These are phyloP conservation scores for Cystofilobasidium bisporidii DNA, from an alignment of 768 basidiomycete genomes.

Conservation along the genomic window DNA sequence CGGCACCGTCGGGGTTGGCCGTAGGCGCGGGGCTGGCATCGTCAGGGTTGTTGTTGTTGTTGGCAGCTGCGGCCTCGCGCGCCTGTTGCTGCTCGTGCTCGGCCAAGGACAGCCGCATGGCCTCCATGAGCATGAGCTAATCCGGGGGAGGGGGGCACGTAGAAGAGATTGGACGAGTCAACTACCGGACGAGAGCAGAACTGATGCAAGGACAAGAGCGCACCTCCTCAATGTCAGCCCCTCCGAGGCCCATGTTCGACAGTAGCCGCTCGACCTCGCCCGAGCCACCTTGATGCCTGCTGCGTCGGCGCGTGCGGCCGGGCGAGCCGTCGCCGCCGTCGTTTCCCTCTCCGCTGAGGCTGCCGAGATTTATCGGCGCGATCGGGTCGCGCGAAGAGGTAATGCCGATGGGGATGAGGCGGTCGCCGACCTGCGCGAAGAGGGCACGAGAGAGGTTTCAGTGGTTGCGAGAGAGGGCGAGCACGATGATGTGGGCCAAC, in stretches of 20 bases:
- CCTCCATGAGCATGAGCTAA: conserved; percentile 97
- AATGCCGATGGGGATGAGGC: conserved; percentile 91
- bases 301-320: conserved; percentile 46
- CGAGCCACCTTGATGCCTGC: conserved; percentile 33
- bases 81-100: conserved; percentile 87
- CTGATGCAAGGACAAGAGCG: conserved; percentile 35
- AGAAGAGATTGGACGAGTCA: no score
- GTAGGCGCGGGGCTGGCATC: no score
- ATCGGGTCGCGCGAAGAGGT: conserved; percentile 61
- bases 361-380: conserved; percentile 40
- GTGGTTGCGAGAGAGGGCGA: no score
- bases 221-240: conserved; percentile 90
- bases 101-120: conserved; percentile 86
- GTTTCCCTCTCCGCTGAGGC: conserved; percentile 8
- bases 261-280: conserved; percentile 57
- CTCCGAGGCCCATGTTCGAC: conserved; percentile 56
- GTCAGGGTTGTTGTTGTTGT: no score
- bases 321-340: conserved; percentile 32
- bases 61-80: not conserved
- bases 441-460: no score
- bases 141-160: not conserved
- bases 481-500: not conserved
- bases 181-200: no score
- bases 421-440: conserved; percentile 65
- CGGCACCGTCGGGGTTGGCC: no score